Base-by-base conservation (phyloP, 228 moss, liverwort and hornwort species). In the Sphagnum fallax region DNA sequence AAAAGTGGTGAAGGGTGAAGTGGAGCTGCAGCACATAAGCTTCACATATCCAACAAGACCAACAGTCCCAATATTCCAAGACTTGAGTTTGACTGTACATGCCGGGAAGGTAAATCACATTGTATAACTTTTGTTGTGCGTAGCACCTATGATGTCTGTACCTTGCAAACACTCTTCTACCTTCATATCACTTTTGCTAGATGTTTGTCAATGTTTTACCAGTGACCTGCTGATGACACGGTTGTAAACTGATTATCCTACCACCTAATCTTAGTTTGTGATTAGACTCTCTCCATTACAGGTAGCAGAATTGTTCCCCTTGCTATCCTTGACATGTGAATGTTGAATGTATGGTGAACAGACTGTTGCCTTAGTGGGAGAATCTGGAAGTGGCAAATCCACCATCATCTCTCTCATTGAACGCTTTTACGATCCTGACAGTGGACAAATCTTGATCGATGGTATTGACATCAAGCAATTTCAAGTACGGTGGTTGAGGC, bases 311-410 rank as follows among this genome's bases (percentile, higher is more conserved):
- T 32, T 32, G 32, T 32, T 32, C 32, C 32, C 32, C 32, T 32
- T 32, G 32, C 32, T 32, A 32, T 32, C 32, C 32, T 32, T 32
- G 32, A 32, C 32, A 32, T 32, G 32, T 32, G 32, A 32, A 32
- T 32, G 32, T 32, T 32, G 32, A 32, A 32, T 32, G 32, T 32
- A 48, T 62, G 16, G 15, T 70, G 16, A 12, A 48, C 86, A 96
- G 92, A 96, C 96, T 49, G 79, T 96, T 60, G 92, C 92, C 6
- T 87, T 96, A 5, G 91, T 96, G 1, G 95, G 91, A 5, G 95
- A 96, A 80, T 89, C 89, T 7, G 95, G 92, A 49, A 82, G 91
- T 49, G 92, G 95, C n/a, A 96, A 96, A 75, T 86, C 86, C 48
- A 96, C 91, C 4, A 91, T 92, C 50, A 82, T 92, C 52, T 89